Base-by-base conservation (phyloP, 140 eudicot genomes). In the Anethum foeniculum region DNA sequence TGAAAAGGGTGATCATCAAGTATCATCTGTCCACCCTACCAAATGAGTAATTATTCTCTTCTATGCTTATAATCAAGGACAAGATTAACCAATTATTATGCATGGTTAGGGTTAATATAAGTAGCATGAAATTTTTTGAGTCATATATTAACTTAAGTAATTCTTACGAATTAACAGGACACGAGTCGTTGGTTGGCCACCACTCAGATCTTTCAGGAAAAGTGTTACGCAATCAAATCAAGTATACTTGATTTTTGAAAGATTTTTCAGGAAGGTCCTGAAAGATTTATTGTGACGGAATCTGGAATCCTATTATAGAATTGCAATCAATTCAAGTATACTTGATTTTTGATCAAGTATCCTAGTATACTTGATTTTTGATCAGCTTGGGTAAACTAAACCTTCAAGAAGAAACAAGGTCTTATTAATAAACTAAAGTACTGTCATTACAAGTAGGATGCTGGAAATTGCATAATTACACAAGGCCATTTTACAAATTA, bases 141-240 rank as follows among this genome's bases (percentile, higher is more conserved):
- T 21, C 76, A 71, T 39, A 39, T 75, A 75, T 28, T 75, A 75
- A 75, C 39, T 27, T 32, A 30, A 5, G 7, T 46, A 67, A 8
- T 74, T 82, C 46, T 80, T 64, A 19, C 39, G 15, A 23, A 44
- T 43, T 86, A 85, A 83, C 90, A 94, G 98, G 91, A 87, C 89
- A 82, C 97, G 90, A 86, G 93, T 91, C 3, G 96, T 94, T 2
- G 98, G 98, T 21, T 94, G 98, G 98, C 98, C 98, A 67, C 98
- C 98, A 60, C 92, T 94, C 80, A 76, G 94, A 81, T 88, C 94
- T 16, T 90, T 88, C 88, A 85, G 92, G 71, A 94, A 87, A 82
- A 90, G 85, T 49, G 77, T 77, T 15, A 34, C 91, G 32, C 91
- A 90, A 46, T n/a, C n/a, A n/a, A n/a, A n/a, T n/a, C n/a, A n/a